Evolutionary conservation across 2,329 filamentous ascomycete species (phyloP).

Genomic region (Colletotrichum noveboracense): DNA sequence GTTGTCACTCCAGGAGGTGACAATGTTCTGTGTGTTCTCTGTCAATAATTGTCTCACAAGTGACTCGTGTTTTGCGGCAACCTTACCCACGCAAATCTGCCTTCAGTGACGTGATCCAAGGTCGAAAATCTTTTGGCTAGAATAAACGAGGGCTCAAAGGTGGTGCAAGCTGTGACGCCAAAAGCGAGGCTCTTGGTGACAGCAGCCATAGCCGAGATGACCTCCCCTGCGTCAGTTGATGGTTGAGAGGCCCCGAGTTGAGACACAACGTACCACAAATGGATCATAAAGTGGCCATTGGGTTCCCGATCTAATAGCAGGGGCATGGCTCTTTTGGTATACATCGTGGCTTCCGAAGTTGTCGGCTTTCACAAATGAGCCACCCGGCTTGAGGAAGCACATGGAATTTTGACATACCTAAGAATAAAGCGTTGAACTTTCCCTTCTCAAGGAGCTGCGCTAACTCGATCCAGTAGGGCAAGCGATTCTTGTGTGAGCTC

Average conservation of each 20-base stretch:
- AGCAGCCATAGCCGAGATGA: slow-evolving; percentile 50
- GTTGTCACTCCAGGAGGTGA: slow-evolving; percentile 7
- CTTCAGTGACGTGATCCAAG: not conserved
- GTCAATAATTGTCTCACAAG: not conserved
- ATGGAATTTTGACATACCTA: not conserved
- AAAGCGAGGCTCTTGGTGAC: slow-evolving; percentile 35
- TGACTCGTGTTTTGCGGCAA: not conserved
- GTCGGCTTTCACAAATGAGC: not conserved
- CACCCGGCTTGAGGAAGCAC: not conserved
- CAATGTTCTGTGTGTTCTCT: not conserved
- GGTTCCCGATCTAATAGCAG: not conserved
- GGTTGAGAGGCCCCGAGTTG: not conserved
- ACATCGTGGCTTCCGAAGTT: slow-evolving; percentile 55
- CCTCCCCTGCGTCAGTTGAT: slow-evolving; percentile 24
- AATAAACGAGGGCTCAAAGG: slow-evolving; percentile 1
- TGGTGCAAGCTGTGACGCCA: not conserved
- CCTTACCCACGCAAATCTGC: not conserved
- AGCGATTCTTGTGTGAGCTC: not conserved
- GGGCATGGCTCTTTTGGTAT: not conserved
- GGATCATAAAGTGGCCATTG: not conserved
- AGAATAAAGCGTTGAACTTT: slow-evolving; percentile 15
- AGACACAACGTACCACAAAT: not conserved
- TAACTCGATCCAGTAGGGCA: slow-evolving; percentile 18
- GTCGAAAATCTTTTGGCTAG: not conserved
- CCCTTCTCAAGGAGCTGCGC: slow-evolving; percentile 19